Conservation (phyloP, 768 basidiomycete genomes). For the Termitomyces eurrhizus region DNA sequence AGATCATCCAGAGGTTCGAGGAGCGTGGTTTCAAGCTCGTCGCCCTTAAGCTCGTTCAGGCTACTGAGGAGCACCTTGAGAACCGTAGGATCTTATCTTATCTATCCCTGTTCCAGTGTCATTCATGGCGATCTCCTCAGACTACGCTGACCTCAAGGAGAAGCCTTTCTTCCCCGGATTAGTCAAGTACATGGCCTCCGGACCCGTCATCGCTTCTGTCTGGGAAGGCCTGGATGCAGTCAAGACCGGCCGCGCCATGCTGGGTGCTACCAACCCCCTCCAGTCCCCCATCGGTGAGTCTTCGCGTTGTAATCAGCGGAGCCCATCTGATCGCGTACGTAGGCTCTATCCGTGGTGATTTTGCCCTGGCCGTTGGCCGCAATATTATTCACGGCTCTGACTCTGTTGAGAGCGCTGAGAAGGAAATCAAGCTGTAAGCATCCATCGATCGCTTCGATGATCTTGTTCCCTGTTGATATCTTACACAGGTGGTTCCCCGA, state of each 20-base stretch:
- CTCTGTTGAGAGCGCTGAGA: slow-evolving; percentile 84
- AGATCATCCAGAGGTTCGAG: slow-evolving; percentile 96
- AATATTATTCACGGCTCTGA: slow-evolving; percentile 94
- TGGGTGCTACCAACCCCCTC: slow-evolving; percentile 96
- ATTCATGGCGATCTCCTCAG: slow-evolving; percentile 32
- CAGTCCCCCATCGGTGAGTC: slow-evolving; percentile 75
- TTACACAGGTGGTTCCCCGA: slow-evolving; percentile 85
- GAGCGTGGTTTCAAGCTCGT: slow-evolving; percentile 97
- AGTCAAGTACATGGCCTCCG: slow-evolving; percentile 94
- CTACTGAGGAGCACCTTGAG: slow-evolving; percentile 83
- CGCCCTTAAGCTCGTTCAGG: slow-evolving; percentile 86
- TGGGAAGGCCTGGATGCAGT: slow-evolving; percentile 94
- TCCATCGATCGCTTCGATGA: not conserved
- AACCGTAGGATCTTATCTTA: slow-evolving; percentile 52
- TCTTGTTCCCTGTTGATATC: slow-evolving; percentile 4
- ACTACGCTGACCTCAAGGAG: slow-evolving; percentile 93
- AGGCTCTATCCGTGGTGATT: slow-evolving; percentile 97
- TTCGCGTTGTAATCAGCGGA: slow-evolving; percentile 1
- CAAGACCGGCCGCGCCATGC: slow-evolving; percentile 94
- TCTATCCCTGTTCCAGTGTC: slow-evolving; percentile 6
- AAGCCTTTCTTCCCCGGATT: slow-evolving; percentile 97
- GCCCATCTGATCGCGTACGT: slow-evolving; percentile 7
- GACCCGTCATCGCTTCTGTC: slow-evolving; percentile 94
- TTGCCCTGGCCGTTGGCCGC: slow-evolving; percentile 88
- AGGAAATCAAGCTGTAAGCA: slow-evolving; percentile 89